Percentiles rank a stretch among this genome's conserved stretches.
Evolutionary conservation across 352 stramenopile genomes (phyloP).

Genomic region (Phytophthora palmivora): DNA sequence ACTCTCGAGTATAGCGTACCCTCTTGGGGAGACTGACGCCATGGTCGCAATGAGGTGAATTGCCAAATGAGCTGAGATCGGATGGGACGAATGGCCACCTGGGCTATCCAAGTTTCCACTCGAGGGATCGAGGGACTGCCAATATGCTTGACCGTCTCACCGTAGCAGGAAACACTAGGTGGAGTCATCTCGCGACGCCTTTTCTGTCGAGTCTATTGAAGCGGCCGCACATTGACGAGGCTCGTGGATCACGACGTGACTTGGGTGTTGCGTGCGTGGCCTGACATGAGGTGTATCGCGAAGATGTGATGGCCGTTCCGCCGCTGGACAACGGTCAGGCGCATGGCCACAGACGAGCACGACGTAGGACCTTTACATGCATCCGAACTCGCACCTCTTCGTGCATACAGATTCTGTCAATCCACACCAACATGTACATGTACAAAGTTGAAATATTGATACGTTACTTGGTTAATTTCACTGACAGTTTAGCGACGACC

Average conservation of each 20-base stretch:
- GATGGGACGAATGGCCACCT: neutral
- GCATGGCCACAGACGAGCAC: slow-evolving; percentile 3
- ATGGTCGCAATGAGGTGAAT: slow-evolving; percentile 17
- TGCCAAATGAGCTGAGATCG: slow-evolving; percentile 21
- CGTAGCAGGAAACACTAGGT: slow-evolving; percentile 2
- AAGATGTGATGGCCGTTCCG: slow-evolving; percentile 10
- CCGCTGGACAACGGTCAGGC: slow-evolving; percentile 6
- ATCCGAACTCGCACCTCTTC: neutral
- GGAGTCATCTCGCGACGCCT: slow-evolving; percentile 1
- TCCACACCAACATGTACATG: neutral
- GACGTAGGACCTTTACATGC: slow-evolving; percentile 11
- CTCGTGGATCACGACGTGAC: neutral
- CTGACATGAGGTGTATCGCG: slow-evolving; percentile 12
- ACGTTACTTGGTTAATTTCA: slow-evolving; percentile 11
- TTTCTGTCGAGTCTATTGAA: slow-evolving; percentile 3
- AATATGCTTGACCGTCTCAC: slow-evolving; percentile 12
- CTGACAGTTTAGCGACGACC: slow-evolving; percentile 8
- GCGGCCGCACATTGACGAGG: neutral
- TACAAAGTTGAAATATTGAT: slow-evolving; percentile 14
- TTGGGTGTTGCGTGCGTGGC: slow-evolving; percentile 1
- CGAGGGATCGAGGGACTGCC: neutral
- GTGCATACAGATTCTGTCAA: slow-evolving; percentile 8
- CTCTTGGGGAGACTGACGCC: slow-evolving; percentile 18
- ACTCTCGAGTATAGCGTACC: slow-evolving; percentile 26
- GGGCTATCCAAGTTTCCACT: slow-evolving; percentile 18